Conservation (phyloP, 345 rosid species). For the Pistacia atlantica region DNA sequence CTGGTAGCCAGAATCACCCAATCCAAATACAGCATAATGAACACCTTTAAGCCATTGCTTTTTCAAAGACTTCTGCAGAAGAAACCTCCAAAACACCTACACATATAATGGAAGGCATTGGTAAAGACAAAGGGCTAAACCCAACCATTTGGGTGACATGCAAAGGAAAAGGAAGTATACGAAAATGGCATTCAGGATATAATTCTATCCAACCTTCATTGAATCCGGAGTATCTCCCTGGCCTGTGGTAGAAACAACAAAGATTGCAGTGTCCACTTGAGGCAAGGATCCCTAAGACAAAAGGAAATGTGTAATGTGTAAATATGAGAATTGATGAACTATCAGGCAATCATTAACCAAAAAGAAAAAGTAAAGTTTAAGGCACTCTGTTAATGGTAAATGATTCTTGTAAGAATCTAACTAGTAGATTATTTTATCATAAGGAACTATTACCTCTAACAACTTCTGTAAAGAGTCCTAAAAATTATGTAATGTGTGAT, state of each 20-base stretch:
- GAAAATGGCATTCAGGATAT: neutral
- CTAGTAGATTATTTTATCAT: neutral
- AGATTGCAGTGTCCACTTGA: conserved; percentile 56
- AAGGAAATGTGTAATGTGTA: neutral
- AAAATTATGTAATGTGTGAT: too few species aligned
- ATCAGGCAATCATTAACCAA: neutral
- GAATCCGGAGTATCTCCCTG: conserved; percentile 96
- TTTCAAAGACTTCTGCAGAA: conserved; percentile 64
- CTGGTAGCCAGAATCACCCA: conserved; percentile 94
- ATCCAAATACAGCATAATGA: conserved; percentile 81
- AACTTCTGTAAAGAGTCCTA: too few species aligned
- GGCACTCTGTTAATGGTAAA: neutral
- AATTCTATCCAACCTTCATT: conserved; percentile 54
- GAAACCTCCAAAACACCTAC: conserved; percentile 88
- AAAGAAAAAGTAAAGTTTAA: conserved; percentile 1
- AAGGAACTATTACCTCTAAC: too few species aligned
- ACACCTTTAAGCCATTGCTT: conserved; percentile 67
- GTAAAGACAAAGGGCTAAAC: conserved; percentile 11
- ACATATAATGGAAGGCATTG: conserved; percentile 18
- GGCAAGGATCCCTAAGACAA: conserved; percentile 62
- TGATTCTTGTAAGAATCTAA: neutral
- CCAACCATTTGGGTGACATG: conserved; percentile 5
- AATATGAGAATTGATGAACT: neutral
- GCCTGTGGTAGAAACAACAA: conserved; percentile 93
- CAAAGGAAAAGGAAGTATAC: neutral